Evolutionary conservation across 2,329 filamentous ascomycete species (phyloP), one percentile per base, ranked within the genome.

Genomic region (Aspergillus tamarii): DNA sequence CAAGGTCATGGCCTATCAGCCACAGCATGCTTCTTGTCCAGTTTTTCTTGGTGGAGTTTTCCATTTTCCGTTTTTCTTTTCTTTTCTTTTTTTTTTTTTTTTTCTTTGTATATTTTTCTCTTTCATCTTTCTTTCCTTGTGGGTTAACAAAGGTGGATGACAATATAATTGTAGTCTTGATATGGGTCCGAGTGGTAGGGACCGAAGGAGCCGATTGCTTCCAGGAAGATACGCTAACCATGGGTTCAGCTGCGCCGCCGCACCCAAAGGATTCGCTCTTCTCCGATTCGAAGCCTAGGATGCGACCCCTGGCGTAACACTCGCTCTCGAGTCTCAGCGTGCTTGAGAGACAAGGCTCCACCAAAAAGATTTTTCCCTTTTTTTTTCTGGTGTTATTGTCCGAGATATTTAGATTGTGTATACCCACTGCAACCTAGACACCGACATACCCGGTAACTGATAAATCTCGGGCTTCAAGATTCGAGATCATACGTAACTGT

Each of bases 201-300:
- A 53, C 39, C 32, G 32, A 53, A 26, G 34, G 26, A 53, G 23
- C 23, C 57, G 46, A 53, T 41, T 16, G 34, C 26, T 23, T 43
- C 53, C 46, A 43, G 21, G 57, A 54, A 43, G 12, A 36, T 30
- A 39, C 57, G 57, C 57, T 59, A 59, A 53, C 57, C 19, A 36
- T 52, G 23, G 36, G 28, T 30, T 53, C 57, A 59, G 46, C 46
- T 59, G 34, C 57, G 57, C 57, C 57, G 57, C 57, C 46, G 57
- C 46, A 4, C 46, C 50, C 36, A 59, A 58, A 39, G 46, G 34
- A 26, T 23, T 59, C 57, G 57, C 46, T 52, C 32, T 59, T 53
- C 46, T 53, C 57, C 57, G 45, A 59, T 59, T 21, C n/a, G 30
- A 34, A 16, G n/a, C 12, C 16, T 10, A 19, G 12, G n/a, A 11